phyloP scores from a whole-genome alignment of 768 basidiomycete species.

The Tylopilus balloui region DNA sequence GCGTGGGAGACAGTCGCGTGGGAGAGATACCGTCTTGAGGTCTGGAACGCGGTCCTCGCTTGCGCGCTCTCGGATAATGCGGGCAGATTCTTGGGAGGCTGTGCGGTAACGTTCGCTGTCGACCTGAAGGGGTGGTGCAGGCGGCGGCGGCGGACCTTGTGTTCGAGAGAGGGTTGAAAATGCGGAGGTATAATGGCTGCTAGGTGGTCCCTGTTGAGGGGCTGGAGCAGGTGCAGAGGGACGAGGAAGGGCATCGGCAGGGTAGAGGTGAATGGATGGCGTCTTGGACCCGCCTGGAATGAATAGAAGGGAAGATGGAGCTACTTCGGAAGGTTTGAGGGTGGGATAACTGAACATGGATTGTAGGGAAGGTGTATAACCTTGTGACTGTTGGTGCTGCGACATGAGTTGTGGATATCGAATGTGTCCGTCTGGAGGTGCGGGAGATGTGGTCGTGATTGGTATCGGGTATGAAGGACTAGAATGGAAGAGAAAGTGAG shows the following conservation, averaged over 20 bases:
- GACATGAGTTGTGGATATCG: conserved; percentile 75
- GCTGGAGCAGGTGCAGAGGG: conserved; percentile 28
- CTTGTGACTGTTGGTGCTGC: conserved; percentile 71
- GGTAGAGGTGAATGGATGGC: conserved; percentile 26
- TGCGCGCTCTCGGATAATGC: conserved; percentile 28
- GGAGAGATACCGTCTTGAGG: conserved; percentile 64
- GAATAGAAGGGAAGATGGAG: conserved; percentile 44
- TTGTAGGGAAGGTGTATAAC: conserved; percentile 71
- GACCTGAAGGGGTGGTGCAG: conserved; percentile 20
- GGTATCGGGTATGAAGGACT: conserved; percentile 47
- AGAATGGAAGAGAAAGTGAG: conserved; percentile 16
- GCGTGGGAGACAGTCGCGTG: conserved; percentile 64
- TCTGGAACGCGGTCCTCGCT: conserved; percentile 36
- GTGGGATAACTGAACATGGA: conserved; percentile 59
- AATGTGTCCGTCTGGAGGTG: conserved; percentile 43
- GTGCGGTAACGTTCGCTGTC: conserved; percentile 30
- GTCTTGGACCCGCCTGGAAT: conserved; percentile 31
- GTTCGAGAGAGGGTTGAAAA: conserved; percentile 28
- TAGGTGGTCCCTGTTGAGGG: conserved; percentile 3
- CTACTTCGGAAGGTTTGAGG: conserved; percentile 32
- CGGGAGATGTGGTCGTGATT: conserved; percentile 67
- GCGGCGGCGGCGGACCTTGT: conserved; percentile 21
- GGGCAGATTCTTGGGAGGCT: conserved; percentile 33
- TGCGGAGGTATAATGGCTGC: conserved; percentile 16
- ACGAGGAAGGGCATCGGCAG: conserved; percentile 33